Evolutionary conservation across 306 rosid genomes (phyloP).

Genomic region (Glycyrrhiza uralensis): DNA sequence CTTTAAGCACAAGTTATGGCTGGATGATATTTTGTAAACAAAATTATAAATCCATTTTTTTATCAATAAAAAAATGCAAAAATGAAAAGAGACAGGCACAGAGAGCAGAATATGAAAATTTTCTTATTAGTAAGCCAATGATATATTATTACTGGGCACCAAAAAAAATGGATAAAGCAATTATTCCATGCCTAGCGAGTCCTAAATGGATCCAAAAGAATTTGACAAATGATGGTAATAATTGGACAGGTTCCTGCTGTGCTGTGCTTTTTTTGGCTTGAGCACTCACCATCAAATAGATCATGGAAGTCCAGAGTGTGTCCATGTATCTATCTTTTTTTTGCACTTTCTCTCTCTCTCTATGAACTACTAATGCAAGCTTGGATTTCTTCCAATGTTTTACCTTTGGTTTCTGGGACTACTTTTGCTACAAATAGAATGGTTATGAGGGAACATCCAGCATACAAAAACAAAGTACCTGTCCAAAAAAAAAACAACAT

Average conservation of each 20-base stretch:
- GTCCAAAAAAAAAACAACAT: conserved; percentile 20
- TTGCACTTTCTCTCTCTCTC: neutral
- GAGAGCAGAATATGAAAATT: neutral
- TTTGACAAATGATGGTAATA: neutral
- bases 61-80: neutral
- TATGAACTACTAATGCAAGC: conserved; percentile 52
- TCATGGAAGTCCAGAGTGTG: neutral
- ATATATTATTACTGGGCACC: neutral
- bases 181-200: neutral
- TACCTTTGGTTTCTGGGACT: conserved; percentile 94
- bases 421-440: conserved; percentile 64
- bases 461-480: conserved; percentile 74
- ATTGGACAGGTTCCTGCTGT: neutral
- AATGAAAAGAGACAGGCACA: neutral
- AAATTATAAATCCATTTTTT: neutral
- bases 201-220: conserved; percentile 11
- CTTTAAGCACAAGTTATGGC: neutral
- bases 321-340: neutral
- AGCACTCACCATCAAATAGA: neutral
- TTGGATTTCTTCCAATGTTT: conserved; percentile 87
- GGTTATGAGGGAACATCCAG: conserved; percentile 60
- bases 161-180: conserved; percentile 1
- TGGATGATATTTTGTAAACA: neutral
- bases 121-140: neutral
- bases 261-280: neutral